phyloP scores from a whole-genome alignment of 2,329 filamentous ascomycete genomes.

The Eurotiales sp. region DNA sequence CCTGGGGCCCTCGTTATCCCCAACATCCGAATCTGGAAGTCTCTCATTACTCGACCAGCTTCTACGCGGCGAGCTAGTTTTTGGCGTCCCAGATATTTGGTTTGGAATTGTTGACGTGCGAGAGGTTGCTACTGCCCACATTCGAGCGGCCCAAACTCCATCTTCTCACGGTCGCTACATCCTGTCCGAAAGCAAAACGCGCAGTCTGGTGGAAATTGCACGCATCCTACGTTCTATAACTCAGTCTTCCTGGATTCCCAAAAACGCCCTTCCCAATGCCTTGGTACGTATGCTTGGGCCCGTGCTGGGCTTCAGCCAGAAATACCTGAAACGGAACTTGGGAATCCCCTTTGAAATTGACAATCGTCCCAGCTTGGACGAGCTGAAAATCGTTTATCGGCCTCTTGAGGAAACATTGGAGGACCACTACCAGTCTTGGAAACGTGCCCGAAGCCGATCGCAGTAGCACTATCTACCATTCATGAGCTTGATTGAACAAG shows the following conservation, averaged over 20 bases:
- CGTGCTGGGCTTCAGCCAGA: conserved; percentile 19
- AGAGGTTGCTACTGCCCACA: conserved; percentile 17
- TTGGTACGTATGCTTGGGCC: conserved; percentile 18
- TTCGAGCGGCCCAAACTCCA: conserved; percentile 13
- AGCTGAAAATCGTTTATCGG: conserved; percentile 20
- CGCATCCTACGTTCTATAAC: neutral
- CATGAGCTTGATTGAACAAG: too few species aligned
- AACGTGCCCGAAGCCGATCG: too few species aligned
- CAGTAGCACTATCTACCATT: too few species aligned
- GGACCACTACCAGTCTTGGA: conserved; percentile 18
- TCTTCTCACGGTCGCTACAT: conserved; percentile 16
- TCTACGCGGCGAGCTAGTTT: conserved; percentile 21
- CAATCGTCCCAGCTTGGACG: conserved; percentile 19
- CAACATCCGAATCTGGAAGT: conserved; percentile 23
- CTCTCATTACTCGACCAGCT: conserved; percentile 25
- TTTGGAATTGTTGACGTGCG: conserved; percentile 19
- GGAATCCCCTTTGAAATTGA: conserved; percentile 21
- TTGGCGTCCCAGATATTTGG: conserved; percentile 25
- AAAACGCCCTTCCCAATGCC: neutral
- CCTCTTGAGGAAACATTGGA: conserved; percentile 17
- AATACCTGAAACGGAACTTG: conserved; percentile 20
- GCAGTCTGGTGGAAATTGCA: conserved; percentile 14
- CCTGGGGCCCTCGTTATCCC: conserved; percentile 21
- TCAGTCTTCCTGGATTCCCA: neutral
- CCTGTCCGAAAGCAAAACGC: conserved; percentile 10